Base-by-base conservation (phyloP, 495 filamentous ascomycete species). In the Neurospora sp. region DNA sequence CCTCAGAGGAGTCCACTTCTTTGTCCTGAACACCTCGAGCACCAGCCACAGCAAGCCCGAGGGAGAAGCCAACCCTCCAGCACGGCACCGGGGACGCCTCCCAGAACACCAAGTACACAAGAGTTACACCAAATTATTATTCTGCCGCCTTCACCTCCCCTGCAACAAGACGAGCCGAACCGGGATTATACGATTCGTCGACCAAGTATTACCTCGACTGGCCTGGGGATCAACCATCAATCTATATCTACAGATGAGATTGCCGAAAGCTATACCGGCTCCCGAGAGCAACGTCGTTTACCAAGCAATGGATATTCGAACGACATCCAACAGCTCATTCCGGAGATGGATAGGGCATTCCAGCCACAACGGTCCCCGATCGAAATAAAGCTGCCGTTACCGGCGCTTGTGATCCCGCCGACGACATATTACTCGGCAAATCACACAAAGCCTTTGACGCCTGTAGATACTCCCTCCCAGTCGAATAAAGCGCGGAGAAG, bases 291-390 rank as follows among this genome's bases (percentile, higher is more conserved):
- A 44, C 69, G 18, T 12, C 18, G n/a, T 71, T 35, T 35, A 44
- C 14, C 27, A 71, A 40, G 69, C n/a, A 70, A 71, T 22, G 72
- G 16, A 41, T 73, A 40, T 68, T 81, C 76, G 1, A 78, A 77
- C 70, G 77, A 84, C 73, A 76, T 83, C 16, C 79, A 82, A 61
- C 78, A 82, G 69, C 82, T 87, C 76, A 83, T 84, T 71, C 78
- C 79, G 70, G 83, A 85, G 74, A 81, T 83, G 5, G 85, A 85
- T 69, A 79, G 83, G 70, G 83, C 83, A 31, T 85, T 85, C 72
- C 76, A 79, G 16, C 78, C 82, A 8, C 78, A 78, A 18, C 74
- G 71, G 68, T 78, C 82, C 6, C 66, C 84, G 12, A 78, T 76
- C 18, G 81, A 83, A 42, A 79, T 73, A 14, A 77, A 75, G 72